Evolutionary conservation across 208 protist genomes (phyloP).

Genomic region (Leishmania aethiopica): DNA sequence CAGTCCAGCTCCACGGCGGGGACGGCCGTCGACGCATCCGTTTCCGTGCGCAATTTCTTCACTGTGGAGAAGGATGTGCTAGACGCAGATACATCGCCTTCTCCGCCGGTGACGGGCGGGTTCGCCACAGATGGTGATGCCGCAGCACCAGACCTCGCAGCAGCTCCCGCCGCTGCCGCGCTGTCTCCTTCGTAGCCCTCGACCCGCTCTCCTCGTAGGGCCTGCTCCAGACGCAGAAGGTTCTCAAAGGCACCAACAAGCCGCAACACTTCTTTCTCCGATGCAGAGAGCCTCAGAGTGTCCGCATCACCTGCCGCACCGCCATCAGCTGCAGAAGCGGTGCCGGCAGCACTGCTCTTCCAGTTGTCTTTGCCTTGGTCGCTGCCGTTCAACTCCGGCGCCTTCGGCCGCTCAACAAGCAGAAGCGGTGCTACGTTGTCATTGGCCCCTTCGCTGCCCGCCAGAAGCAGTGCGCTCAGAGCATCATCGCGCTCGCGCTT

Average conservation of each 20-base stretch:
- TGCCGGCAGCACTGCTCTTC: not conserved
- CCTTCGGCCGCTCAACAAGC: not conserved
- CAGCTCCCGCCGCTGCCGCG: not conserved
- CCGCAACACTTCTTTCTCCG: conserved; percentile 57
- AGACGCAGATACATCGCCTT: not conserved
- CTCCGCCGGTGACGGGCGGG: conserved; percentile 12
- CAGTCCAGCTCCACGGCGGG: conserved; percentile 33
- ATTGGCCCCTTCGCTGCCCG: conserved; percentile 14
- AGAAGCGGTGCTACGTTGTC: conserved; percentile 10
- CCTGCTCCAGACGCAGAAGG: conserved; percentile 69
- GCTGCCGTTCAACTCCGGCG: not conserved
- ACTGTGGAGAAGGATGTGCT: conserved; percentile 1
- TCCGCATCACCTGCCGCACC: not conserved
- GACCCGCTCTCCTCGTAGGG: conserved; percentile 10
- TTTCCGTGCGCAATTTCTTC: conserved; percentile 15
- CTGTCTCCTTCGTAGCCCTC: conserved; percentile 17
- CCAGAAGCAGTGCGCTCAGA: conserved; percentile 56
- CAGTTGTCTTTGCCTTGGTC: not conserved
- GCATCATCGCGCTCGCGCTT: conserved; percentile 87
- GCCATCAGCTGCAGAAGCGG: conserved; percentile 4
- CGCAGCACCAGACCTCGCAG: not conserved
- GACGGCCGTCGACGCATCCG: not conserved
- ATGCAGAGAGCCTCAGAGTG: conserved; percentile 9
- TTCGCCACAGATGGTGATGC: conserved; percentile 7
- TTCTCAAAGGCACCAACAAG: conserved; percentile 84